phyloP scores from a whole-genome alignment of 495 filamentous ascomycete genomes.

The Copromyces sp. region DNA sequence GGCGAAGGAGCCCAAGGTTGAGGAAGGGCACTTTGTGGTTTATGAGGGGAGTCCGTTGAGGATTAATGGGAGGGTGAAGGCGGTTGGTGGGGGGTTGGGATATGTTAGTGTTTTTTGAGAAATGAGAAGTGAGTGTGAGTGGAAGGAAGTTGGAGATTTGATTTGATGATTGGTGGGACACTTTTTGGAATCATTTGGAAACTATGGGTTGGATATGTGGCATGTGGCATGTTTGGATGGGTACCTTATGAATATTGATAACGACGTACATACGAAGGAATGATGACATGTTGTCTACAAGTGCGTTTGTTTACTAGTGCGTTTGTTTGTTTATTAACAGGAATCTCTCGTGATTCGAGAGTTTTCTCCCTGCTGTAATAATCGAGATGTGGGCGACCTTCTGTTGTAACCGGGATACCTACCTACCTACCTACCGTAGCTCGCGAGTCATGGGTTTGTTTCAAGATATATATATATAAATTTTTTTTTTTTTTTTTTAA shows the following conservation, averaged over 20 bases:
- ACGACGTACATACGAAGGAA: neutral
- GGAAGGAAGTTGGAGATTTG: no score
- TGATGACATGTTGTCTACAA: neutral
- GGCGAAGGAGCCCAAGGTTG: slow-evolving; percentile 16
- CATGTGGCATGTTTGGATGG: neutral
- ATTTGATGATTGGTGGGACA: no score
- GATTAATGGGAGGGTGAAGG: slow-evolving; percentile 31
- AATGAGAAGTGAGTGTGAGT: neutral
- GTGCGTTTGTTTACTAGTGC: no score
- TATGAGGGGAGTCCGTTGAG: slow-evolving; percentile 38
- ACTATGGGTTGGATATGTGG: neutral
- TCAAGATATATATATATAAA: no score
- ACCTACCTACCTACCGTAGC: neutral
- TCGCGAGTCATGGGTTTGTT: neutral
- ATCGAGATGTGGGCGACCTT: neutral
- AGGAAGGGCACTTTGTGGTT: slow-evolving; percentile 30
- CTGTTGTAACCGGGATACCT: neutral
- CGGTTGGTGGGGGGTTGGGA: slow-evolving; percentile 25
- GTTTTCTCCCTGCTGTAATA: no score
- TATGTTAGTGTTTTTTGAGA: slow-evolving; percentile 22
- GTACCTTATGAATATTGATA: neutral
- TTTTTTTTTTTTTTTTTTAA: no score
- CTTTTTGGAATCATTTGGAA: neutral
- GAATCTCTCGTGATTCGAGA: no score
- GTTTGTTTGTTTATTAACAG: no score